Evolutionary conservation across 345 rosid species (phyloP), one percentile per base, ranked within the genome.

Genomic region (Hibiscus trionum): DNA sequence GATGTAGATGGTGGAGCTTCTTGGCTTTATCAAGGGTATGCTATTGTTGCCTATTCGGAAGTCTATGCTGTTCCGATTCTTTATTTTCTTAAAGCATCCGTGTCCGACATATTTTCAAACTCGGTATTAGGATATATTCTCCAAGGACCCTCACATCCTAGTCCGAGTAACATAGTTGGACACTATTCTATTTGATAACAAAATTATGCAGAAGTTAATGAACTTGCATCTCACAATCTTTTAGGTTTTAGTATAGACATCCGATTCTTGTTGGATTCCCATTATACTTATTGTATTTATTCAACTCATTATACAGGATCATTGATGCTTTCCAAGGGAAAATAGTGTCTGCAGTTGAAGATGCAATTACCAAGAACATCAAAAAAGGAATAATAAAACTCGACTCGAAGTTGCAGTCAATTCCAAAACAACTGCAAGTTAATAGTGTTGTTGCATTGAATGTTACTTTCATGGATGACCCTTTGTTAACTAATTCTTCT

Each of bases 21-120:
- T 71, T 90, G 96, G 97, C 90, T 92, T 19, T 92, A 90, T 82
- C 88, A 88, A 85, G 82, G 83, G 96, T 91, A 84, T 37, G 84
- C 61, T 61, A 15, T 72, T 59, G 2, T 59, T 52, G 56, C 56
- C 56, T 52, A 52, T 16, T 52, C 4, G 56, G 5, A 52, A 52
- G 24, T 5, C 56, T 5, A 52, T 52, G 56, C 4, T 16, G 17
- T 15, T 52, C 19, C 19, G 6, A 16, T n/a, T 16, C 56, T 16
- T 50, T n/a, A 47, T 16, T 52, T 15, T 52, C 15, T 37, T 52
- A n/a, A 52, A 5, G 56, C 0, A 52, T 52, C 0, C 9, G 15
- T n/a, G 21, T 52, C 0, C 4, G 19, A 52, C 21, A 52, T 35
- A 35, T 15, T 16, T 16, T 50, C 17, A 15, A n/a, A 50, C 19